Evolutionary conservation across 805 yeast species (phyloP), one percentile per base, ranked within the genome.

Genomic region (Saturnispora zaruensis): DNA sequence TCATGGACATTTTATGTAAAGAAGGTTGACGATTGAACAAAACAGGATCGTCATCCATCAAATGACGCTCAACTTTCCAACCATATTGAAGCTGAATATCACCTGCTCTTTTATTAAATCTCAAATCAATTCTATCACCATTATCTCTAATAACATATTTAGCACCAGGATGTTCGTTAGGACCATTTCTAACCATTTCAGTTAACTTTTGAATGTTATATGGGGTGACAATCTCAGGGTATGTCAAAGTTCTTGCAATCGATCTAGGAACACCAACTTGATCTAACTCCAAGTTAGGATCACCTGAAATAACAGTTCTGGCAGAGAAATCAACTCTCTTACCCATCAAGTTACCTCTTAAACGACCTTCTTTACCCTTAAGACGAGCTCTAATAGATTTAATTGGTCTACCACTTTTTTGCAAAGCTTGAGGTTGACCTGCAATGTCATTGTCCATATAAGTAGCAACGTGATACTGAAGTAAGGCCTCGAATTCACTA

Each of bases 391-490:
- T 83, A 61, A 93, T 93, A 42, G 97, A 88, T 67, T 93, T 93
- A 58, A 93, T 95, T 2, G 99, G 99, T 70, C 99, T 85, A 51
- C 99, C 99, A 51, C 97, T 87, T 69, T 93, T 93, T 66, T 93
- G 99, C 55, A 93, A 77, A 32, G 99, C 99, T 68, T 91, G 99
- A 0, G 99, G 99, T 72, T 93, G 99, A 55, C 99, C 99, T 13
- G 99, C 99, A 69, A 93, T 93, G 71, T 93, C 98, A 67, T 93
- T 93, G 71, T 93, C 99, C 99, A 93, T 93, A 66, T 93, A 93
- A 0, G 99, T 93, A 6, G 99, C 99, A 47, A 93, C 97, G 62
- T 93, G 99, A 68, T 89, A 93, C 66, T 93, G 99, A 53, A 93
- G 74, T 58, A 93, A 78, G 41, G 96, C 85, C 67, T 93, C 99